Percentiles rank a stretch among this genome's conserved stretches.
These are phyloP conservation scores for Pseudonitzschia multiseries DNA, from an alignment of 108 stramenopile species.

Conservation along the genomic window DNA sequence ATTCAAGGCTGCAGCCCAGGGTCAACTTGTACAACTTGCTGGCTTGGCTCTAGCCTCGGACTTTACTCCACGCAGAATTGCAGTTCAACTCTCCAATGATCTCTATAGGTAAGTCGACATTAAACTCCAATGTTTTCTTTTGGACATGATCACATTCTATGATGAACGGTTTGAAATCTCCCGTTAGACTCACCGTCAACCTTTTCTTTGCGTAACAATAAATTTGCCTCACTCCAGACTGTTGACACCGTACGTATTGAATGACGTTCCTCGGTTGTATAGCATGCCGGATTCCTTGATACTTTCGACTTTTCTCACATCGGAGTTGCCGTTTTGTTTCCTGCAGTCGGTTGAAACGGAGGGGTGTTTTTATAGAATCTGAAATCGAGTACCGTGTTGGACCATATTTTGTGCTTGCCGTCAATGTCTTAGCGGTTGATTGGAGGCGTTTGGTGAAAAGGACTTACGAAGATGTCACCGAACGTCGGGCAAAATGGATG, in stretches of 20 bases:
- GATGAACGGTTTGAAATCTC: background rate
- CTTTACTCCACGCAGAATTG: constrained; percentile 67
- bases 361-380: constrained; percentile 75
- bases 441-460: constrained; percentile 61
- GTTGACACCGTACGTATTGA: constrained; percentile 42
- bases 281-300: background rate
- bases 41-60: constrained; percentile 69
- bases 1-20: constrained; percentile 68
- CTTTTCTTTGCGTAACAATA: background rate
- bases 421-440: constrained; percentile 65
- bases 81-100: constrained; percentile 80
- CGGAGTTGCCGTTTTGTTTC: background rate
- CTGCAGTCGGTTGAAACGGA: constrained; percentile 42
- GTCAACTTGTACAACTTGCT: constrained; percentile 67
- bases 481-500: constrained; percentile 36
- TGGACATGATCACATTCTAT: background rate
- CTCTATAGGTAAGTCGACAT: constrained; percentile 55
- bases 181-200: background rate
- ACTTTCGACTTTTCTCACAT: background rate
- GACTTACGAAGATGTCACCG: constrained; percentile 43
- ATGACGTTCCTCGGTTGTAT: background rate
- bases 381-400: constrained; percentile 82
- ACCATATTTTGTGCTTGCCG: constrained; percentile 78
- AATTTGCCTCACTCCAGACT: constrained; percentile 26
- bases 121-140: background rate